phyloP scores from a whole-genome alignment of 495 filamentous ascomycete genomes.

The Neurospora sp. region DNA sequence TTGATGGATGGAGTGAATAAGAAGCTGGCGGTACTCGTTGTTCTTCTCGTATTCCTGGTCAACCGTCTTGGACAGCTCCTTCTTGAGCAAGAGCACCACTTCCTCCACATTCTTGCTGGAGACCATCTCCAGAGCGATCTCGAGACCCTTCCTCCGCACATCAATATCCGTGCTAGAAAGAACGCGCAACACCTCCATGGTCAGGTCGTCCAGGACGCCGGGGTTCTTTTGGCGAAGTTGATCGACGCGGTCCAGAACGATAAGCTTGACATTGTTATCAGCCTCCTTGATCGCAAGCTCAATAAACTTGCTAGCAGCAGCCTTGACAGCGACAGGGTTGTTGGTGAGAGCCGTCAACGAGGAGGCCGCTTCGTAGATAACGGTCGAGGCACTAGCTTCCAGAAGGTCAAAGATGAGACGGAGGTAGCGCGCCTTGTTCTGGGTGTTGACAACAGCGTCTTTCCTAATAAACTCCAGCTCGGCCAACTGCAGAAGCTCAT shows the following conservation, averaged over 20 bases:
- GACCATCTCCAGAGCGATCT: slow-evolving; percentile 92
- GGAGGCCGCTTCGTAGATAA: slow-evolving; percentile 97
- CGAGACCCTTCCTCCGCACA: slow-evolving; percentile 84
- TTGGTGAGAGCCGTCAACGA: slow-evolving; percentile 89
- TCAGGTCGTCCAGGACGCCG: slow-evolving; percentile 85
- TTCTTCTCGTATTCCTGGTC: slow-evolving; percentile 99
- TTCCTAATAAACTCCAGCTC: slow-evolving; percentile 96
- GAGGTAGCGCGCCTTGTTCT: slow-evolving; percentile 92
- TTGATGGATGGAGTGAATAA: slow-evolving; percentile 95
- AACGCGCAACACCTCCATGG: slow-evolving; percentile 98
- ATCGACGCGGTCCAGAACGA: slow-evolving; percentile 91
- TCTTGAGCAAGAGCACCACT: slow-evolving; percentile 90
- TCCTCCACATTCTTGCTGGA: slow-evolving; percentile 98
- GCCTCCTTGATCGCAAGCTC: slow-evolving; percentile 94
- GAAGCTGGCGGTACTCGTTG: slow-evolving; percentile 86
- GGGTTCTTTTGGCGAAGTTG: slow-evolving; percentile 85
- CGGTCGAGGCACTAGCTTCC: slow-evolving; percentile 85
- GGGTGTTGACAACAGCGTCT: slow-evolving; percentile 87
- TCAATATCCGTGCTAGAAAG: slow-evolving; percentile 94
- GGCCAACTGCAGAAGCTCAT: slow-evolving; percentile 86
- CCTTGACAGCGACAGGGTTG: slow-evolving; percentile 97
- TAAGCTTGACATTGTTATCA: slow-evolving; percentile 98
- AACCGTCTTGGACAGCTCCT: slow-evolving; percentile 93
- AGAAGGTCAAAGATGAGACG: slow-evolving; percentile 94
- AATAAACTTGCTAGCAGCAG: slow-evolving; percentile 89